These are phyloP conservation scores for Zhuliangozyma blackwelliae DNA, from an alignment of 1,139 yeast genomes.

Conservation along the genomic window DNA sequence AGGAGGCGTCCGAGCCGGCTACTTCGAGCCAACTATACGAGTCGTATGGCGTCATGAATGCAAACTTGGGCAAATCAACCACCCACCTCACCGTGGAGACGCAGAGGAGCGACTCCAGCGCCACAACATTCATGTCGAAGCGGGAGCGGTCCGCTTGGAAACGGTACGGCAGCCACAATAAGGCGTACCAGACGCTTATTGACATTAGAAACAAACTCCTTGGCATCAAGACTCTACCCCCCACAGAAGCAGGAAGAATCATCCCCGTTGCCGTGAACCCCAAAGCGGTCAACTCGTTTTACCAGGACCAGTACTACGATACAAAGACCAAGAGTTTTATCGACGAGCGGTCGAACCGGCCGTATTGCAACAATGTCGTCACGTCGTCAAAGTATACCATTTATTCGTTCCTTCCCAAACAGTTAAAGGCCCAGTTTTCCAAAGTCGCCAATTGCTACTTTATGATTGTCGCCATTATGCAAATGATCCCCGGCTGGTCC, in stretches of 20 bases:
- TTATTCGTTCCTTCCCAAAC: constrained; percentile 82
- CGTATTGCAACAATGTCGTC: constrained; percentile 64
- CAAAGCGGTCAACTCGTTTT: constrained; percentile 22
- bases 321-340: constrained; percentile 28
- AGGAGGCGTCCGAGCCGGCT: not conserved
- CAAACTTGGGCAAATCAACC: constrained; percentile 22
- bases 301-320: constrained; percentile 27
- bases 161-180: constrained; percentile 12
- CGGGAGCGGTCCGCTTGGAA: constrained; percentile 12
- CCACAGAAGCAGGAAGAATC: constrained; percentile 66
- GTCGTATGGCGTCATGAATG: constrained; percentile 6
- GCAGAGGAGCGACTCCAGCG: constrained; percentile 15
- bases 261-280: constrained; percentile 59
- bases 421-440: constrained; percentile 84
- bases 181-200: constrained; percentile 13
- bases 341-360: constrained; percentile 65
- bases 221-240: constrained; percentile 42
- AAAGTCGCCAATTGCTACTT: constrained; percentile 87
- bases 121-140: constrained; percentile 19
- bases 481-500: constrained; percentile 96
- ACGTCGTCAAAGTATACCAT: constrained; percentile 86
- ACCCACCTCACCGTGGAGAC: constrained; percentile 24
- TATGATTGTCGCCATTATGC: constrained; percentile 82
- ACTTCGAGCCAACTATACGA: not conserved
- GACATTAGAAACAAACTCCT: constrained; percentile 30